Conservation (phyloP, 2,329 filamentous ascomycete genomes). For the Sordariomycetes sp. region DNA sequence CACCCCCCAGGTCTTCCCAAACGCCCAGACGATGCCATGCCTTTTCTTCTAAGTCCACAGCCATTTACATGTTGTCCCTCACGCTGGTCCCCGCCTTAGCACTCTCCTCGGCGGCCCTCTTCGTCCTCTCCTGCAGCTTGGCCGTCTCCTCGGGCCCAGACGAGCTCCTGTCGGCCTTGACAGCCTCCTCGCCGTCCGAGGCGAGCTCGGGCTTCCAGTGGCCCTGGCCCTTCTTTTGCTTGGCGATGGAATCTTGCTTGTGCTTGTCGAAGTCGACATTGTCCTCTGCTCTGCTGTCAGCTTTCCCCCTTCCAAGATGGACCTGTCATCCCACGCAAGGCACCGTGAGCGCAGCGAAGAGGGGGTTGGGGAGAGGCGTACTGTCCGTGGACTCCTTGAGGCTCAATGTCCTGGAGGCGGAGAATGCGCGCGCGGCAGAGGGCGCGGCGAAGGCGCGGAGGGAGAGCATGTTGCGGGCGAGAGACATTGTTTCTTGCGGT, state of each 20-base stretch:
- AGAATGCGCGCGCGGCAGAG: conserved; percentile 14
- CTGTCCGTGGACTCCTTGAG: conserved; percentile 28
- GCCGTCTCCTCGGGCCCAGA: conserved; percentile 29
- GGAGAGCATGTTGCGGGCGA: conserved; percentile 16
- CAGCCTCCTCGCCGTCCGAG: conserved; percentile 68
- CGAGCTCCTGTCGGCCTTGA: conserved; percentile 53
- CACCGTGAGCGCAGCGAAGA: not conserved
- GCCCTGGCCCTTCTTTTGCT: conserved; percentile 60
- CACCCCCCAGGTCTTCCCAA: too few relatives aligned
- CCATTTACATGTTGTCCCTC: conserved; percentile 28
- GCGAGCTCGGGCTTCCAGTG: conserved; percentile 74
- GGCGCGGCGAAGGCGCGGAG: conserved; percentile 11
- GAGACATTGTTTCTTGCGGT: conserved; percentile 16
- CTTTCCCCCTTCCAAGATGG: too few relatives aligned
- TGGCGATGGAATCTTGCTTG: conserved; percentile 52
- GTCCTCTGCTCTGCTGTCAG: conserved; percentile 19
- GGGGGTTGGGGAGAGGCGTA: conserved; percentile 15
- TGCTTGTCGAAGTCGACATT: conserved; percentile 42
- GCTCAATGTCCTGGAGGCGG: conserved; percentile 16
- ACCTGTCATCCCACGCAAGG: not conserved
- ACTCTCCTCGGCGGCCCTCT: conserved; percentile 36
- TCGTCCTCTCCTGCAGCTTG: conserved; percentile 50
- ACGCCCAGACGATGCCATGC: not conserved
- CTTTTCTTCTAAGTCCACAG: not conserved
- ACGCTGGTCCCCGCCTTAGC: conserved; percentile 38